Evolutionary conservation across 2,329 filamentous ascomycete species (phyloP).

Genomic region (Trichoderma oligosporum): DNA sequence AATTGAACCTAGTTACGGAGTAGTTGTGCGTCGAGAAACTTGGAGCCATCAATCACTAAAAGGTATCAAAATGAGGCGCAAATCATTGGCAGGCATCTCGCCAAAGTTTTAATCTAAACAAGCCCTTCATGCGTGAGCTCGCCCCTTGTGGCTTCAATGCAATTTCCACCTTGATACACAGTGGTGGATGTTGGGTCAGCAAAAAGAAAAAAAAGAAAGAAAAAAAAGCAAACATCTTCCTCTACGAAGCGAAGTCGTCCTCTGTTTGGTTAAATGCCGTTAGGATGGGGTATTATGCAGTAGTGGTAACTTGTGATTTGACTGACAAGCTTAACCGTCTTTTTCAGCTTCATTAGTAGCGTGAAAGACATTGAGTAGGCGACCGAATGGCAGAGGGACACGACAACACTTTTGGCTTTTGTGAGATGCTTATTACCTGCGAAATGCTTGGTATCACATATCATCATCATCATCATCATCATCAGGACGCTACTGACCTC

Average conservation of each 20-base stretch:
- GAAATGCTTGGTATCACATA: not conserved
- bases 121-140: not conserved
- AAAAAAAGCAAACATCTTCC: not conserved
- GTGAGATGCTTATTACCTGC: not conserved
- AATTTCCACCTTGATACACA: slow-evolving; percentile 10
- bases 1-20: not conserved
- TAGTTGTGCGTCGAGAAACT: too few relatives aligned
- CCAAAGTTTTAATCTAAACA: not conserved
- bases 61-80: not conserved
- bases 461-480: not conserved
- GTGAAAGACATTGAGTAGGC: not conserved
- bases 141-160: slow-evolving; percentile 7
- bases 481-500: too few relatives aligned
- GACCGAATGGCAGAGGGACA: not conserved
- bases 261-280: not conserved
- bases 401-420: not conserved
- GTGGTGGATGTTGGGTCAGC: not conserved
- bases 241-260: not conserved
- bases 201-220: not conserved
- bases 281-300: not conserved
- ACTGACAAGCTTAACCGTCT: slow-evolving; percentile 2
- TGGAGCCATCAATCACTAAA: not conserved
- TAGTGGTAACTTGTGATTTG: slow-evolving; percentile 4
- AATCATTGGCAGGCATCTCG: not conserved
- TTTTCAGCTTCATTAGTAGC: not conserved